Evolutionary conservation across 2,329 filamentous ascomycete genomes (phyloP), one percentile per base, ranked within the genome.

Genomic region (Trichoderma oligosporum): DNA sequence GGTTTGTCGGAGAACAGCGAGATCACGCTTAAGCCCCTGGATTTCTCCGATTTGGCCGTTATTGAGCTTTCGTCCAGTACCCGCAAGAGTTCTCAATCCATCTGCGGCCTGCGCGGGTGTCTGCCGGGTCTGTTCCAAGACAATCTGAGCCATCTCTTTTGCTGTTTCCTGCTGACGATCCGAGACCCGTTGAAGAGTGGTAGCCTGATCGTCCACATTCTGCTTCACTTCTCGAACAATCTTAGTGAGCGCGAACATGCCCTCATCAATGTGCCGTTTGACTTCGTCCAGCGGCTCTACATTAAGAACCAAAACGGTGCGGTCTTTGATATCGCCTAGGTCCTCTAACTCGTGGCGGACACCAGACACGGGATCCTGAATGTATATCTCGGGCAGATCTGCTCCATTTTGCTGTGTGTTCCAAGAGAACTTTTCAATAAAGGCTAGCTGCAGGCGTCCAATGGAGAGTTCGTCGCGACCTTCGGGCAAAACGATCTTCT

Each of bases 361-460:
- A 0, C 94, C 94, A 7, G 94, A 97, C 2, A 97, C 82, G 0
- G 92, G 88, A 70, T 99, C 94, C 71, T 99, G 94, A 14, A 99
- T 94, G 70, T 99, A 97, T 14, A 99, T 97, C 66, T 99, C 94
- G 0, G 94, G 94, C 44, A 99, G 76, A 69, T 99, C 94, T 12
- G 85, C 84, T 7, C 94, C 94, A 66, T 97, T 95, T 60, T 91
- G 88, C 65, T 97, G 92, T 1, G 93, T 97, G 66, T 96, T 97
- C 92, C 95, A 99, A 0, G 93, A 94, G 69, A 99, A 99, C 70
- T 97, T 99, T 65, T 99, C 94, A 65, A 99, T 99, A 66, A 99
- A 99, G 1, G 94, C 93, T 25, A 99, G 81, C 71, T 99, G 93
- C 58, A 99, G 74, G 22, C 92, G 84, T 1, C 91, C 91, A 59